Evolutionary conservation across 768 basidiomycete species (phyloP).

Genomic region (Agrocybe pediades): DNA sequence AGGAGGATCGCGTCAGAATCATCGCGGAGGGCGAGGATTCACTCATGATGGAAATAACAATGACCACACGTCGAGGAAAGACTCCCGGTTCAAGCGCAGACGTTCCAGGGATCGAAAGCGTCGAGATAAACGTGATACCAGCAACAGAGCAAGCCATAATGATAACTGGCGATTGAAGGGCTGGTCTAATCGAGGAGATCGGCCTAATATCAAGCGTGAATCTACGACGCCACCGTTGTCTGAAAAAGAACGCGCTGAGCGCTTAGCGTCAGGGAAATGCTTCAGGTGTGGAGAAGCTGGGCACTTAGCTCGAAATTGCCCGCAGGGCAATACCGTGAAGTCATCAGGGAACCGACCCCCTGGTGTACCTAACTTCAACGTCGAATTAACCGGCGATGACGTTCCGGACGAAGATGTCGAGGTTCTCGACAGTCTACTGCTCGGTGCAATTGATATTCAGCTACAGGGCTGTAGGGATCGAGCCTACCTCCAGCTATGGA

Average conservation of each 20-base stretch:
- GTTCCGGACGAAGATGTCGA: conserved; percentile 2
- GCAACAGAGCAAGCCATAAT: too few relatives aligned
- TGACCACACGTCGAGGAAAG: too few relatives aligned
- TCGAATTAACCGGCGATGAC: conserved; percentile 3
- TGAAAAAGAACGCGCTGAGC: conserved; percentile 15
- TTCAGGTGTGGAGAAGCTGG: conserved; percentile 21
- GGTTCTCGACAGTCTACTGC: conserved; percentile 12
- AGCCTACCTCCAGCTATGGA: neutral
- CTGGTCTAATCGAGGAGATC: too few relatives aligned
- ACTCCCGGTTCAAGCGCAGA: too few relatives aligned
- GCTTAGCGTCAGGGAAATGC: conserved; percentile 17
- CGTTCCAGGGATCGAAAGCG: too few relatives aligned
- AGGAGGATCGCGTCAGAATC: too few relatives aligned
- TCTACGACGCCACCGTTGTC: neutral
- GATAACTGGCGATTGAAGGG: too few relatives aligned
- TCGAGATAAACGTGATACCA: too few relatives aligned
- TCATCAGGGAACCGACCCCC: conserved; percentile 19
- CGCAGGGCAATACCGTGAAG: conserved; percentile 10
- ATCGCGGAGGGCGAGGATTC: too few relatives aligned
- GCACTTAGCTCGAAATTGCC: conserved; percentile 24
- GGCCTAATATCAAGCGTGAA: too few relatives aligned
- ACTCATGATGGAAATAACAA: too few relatives aligned
- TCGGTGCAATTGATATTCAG: conserved; percentile 2
- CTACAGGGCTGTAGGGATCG: neutral
- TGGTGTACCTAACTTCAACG: conserved; percentile 17